Evolutionary conservation across 176 grass and related monocot species (phyloP), one percentile per base, ranked within the genome.

Genomic region (Eragrostis nindensis): DNA sequence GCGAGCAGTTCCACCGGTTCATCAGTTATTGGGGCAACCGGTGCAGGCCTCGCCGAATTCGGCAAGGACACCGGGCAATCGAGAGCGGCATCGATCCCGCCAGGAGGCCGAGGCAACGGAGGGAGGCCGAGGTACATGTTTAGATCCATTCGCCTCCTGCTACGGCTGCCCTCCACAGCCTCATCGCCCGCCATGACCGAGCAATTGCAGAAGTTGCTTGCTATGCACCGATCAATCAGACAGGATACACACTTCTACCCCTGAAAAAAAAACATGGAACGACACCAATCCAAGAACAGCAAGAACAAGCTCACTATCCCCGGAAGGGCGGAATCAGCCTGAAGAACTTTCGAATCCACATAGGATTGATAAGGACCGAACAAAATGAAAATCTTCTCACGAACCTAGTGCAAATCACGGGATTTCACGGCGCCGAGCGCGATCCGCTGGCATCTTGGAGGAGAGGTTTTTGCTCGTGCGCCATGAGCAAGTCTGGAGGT

Each of bases 41-140:
- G 39, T 11, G 57, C 21, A 25, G 70, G 18, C 45, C 21, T 11
- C 4, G 27, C 26, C 18, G 57, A 64, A 29, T 48, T 46, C 15
- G 24, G 79, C 44, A 54, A 16, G 11, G 18, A 19, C 25, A 67
- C 4, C 2, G 77, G 47, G 52, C 55, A 69, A 65, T 74, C 61
- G 6, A 78, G 15, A 14, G 73, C 54, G 17, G 70, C 82, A 44
- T 81, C 84, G 11, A 79, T 75, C 16, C 67, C 68, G 16, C 68
- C 79, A 61, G 52, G 87, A 57, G 76, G 73, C 41, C 46, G 86
- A 39, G 70, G 87, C 82, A 90, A 72, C 13, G 85, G 79, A 78
- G 84, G 78, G 29, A 94, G 91, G 47, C 87, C 77, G 30, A 85
- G 66, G 52, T 92, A 97, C 46, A 92, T 72, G 84, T 86, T 94